Evolutionary conservation across 2,329 filamentous ascomycete species (phyloP).

Genomic region (Fusarium longipes): DNA sequence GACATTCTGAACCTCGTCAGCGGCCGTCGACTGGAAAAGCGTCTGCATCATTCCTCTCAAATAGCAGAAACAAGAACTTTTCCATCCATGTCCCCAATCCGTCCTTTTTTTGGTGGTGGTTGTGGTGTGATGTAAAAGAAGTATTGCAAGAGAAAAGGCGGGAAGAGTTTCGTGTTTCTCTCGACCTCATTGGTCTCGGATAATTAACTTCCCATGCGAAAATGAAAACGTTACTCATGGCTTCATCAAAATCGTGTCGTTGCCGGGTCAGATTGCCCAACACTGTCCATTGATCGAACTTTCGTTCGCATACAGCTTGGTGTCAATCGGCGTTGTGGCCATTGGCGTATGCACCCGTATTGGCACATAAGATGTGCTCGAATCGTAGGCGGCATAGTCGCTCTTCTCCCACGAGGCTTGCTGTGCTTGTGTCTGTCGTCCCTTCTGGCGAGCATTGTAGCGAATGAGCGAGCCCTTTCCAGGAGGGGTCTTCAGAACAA

Average conservation of each 20-base stretch:
- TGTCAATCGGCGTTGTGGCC: constrained; percentile 36
- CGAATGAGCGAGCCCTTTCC: constrained; percentile 58
- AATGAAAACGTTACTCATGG: constrained; percentile 44
- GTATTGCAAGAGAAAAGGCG: constrained; percentile 23
- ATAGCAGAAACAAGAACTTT: constrained; percentile 41
- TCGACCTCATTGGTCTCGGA: constrained; percentile 33
- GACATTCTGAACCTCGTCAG: constrained; percentile 34
- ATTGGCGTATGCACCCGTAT: constrained; percentile 46
- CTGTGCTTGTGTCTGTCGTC: constrained; percentile 47
- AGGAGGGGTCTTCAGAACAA: constrained; percentile 58
- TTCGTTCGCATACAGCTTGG: constrained; percentile 40
- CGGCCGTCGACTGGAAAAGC: constrained; percentile 38
- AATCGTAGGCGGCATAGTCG: constrained; percentile 51
- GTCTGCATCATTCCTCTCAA: constrained; percentile 29
- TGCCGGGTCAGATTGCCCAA: constrained; percentile 39
- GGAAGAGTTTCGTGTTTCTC: constrained; percentile 28
- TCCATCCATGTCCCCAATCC: constrained; percentile 30
- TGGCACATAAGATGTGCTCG: constrained; percentile 52
- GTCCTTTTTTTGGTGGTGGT: constrained; percentile 37
- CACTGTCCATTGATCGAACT: constrained; percentile 38
- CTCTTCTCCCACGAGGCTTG: constrained; percentile 49
- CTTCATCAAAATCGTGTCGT: constrained; percentile 46
- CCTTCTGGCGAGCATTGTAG: constrained; percentile 59
- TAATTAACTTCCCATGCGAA: constrained; percentile 31
- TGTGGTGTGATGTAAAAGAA: constrained; percentile 32